phyloP scores from a whole-genome alignment of 345 rosid genomes.

The Durio zibethinus region DNA sequence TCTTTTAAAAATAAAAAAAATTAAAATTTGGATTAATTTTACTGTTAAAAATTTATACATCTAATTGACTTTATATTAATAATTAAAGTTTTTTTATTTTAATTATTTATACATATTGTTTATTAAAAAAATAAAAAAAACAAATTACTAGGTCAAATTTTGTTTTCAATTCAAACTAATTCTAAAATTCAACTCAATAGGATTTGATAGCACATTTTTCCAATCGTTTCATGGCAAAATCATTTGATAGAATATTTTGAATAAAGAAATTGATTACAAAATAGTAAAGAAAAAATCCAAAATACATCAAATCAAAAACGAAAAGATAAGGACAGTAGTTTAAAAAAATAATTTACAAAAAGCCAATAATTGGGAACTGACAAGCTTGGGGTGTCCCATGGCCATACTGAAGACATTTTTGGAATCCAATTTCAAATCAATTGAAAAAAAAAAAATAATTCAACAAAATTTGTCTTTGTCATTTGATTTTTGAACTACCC shows the following conservation, averaged over 20 bases:
- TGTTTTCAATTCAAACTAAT: too few species aligned
- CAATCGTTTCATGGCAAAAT: neutral
- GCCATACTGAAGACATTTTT: conserved; percentile 7
- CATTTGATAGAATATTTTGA: neutral
- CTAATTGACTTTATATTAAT: too few species aligned
- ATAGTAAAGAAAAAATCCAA: neutral
- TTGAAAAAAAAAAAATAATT: neutral
- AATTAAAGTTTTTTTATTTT: too few species aligned
- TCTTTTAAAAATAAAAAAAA: too few species aligned
- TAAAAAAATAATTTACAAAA: neutral
- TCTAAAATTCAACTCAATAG: neutral
- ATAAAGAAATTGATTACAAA: neutral
- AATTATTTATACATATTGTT: too few species aligned
- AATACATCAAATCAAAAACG: too few species aligned
- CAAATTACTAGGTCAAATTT: too few species aligned
- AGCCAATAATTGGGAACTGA: conserved; percentile 9
- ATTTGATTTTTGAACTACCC: neutral
- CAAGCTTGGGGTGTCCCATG: conserved; percentile 1
- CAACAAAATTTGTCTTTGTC: neutral
- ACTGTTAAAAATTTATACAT: too few species aligned
- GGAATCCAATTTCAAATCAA: neutral
- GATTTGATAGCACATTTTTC: neutral
- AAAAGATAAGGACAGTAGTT: neutral
- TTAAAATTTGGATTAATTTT: too few species aligned
- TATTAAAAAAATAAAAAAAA: too few species aligned